Evolutionary conservation across 2,329 filamentous ascomycete species (phyloP).

Genomic region (Colletotrichum spaethianum): DNA sequence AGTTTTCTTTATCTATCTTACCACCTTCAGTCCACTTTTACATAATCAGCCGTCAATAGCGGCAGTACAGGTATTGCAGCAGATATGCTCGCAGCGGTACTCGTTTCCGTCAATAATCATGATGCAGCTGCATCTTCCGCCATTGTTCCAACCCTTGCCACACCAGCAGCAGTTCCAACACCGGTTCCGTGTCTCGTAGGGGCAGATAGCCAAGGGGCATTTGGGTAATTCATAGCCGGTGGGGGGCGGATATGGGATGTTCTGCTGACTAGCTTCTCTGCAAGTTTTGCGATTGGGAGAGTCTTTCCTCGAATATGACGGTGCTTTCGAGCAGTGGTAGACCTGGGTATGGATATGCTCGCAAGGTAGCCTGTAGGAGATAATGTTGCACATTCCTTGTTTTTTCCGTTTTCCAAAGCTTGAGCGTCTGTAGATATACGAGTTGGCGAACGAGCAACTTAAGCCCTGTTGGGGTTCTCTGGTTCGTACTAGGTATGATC

Average conservation of each 20-base stretch:
- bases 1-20: not conserved
- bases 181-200: conserved; percentile 64
- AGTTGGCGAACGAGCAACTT: not conserved
- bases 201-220: conserved; percentile 63
- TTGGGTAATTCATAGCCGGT: conserved; percentile 57
- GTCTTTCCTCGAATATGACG: conserved; percentile 46
- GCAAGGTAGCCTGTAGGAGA: conserved; percentile 65
- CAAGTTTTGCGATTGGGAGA: conserved; percentile 55
- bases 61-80: conserved; percentile 65
- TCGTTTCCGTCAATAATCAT: conserved; percentile 66
- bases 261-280: conserved; percentile 58
- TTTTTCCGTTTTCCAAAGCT: not conserved
- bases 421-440: not conserved
- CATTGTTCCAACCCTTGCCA: conserved; percentile 66
- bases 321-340: conserved; percentile 61
- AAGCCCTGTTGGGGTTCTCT: not conserved
- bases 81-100: conserved; percentile 68
- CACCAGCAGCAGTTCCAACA: conserved; percentile 72
- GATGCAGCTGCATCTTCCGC: conserved; percentile 65
- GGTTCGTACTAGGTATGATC: too few relatives aligned
- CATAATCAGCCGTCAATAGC: conserved; percentile 49
- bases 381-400: conserved; percentile 63
- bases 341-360: conserved; percentile 64
- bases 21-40: too few relatives aligned
- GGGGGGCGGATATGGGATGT: conserved; percentile 63